phyloP scores from a whole-genome alignment of 768 basidiomycete genomes.

The Gymnopilus dilepis region DNA sequence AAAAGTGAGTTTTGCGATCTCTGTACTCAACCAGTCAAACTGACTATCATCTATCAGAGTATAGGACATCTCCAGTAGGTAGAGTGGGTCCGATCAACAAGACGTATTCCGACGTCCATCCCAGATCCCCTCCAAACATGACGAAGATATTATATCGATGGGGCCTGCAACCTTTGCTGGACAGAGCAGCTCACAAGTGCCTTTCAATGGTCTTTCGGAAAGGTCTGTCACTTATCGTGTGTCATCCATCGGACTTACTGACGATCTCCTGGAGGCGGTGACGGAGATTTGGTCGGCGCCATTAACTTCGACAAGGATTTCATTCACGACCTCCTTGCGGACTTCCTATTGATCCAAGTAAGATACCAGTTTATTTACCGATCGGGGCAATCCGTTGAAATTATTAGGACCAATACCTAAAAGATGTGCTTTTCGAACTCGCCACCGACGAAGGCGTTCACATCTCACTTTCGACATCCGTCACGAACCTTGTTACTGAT shows the following conservation, averaged over 20 bases:
- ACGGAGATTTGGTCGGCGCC: conserved; percentile 47
- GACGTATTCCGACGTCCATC: not conserved
- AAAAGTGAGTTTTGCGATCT: conserved; percentile 4
- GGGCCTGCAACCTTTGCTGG: conserved; percentile 53
- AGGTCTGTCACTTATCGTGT: not conserved
- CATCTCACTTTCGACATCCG: conserved; percentile 44
- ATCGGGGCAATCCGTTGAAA: not conserved
- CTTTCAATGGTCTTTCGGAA: conserved; percentile 29
- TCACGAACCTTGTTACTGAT: conserved; percentile 34
- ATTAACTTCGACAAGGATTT: conserved; percentile 45
- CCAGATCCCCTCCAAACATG: conserved; percentile 57
- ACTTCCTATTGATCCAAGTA: conserved; percentile 48
- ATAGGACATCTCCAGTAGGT: conserved; percentile 16
- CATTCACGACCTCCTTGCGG: conserved; percentile 35
- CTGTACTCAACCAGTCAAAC: not conserved
- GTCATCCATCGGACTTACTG: not conserved
- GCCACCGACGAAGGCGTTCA: conserved; percentile 52
- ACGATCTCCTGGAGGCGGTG: conserved; percentile 40
- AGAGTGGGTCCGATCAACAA: not conserved
- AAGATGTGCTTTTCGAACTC: conserved; percentile 50
- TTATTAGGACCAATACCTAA: conserved; percentile 55
- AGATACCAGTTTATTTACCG: conserved; percentile 15
- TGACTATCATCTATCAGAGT: conserved; percentile 11
- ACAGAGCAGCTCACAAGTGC: conserved; percentile 40
- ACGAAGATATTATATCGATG: conserved; percentile 58